Conservation (phyloP, 441 rosid genomes). For the Euphorbia schlechtendalii region DNA sequence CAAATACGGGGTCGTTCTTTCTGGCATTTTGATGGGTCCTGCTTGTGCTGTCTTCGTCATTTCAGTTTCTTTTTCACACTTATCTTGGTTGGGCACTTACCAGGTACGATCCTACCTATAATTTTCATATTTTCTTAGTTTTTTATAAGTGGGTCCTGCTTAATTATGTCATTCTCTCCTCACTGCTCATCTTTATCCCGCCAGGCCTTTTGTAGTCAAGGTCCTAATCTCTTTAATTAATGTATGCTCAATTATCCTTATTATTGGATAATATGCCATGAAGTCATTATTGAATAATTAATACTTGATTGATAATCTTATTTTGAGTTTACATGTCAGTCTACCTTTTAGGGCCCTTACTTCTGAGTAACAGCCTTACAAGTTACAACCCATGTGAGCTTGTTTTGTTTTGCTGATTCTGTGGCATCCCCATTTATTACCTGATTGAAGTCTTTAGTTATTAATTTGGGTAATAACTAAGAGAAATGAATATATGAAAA, state of each 20-base stretch:
- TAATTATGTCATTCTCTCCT: conserved; percentile 9
- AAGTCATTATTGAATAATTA: conserved; percentile 7
- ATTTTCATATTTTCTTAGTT: conserved; percentile 16
- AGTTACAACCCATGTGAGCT: conserved; percentile 28
- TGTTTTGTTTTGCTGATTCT: conserved; percentile 18
- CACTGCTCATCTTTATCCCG: conserved; percentile 18
- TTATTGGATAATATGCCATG: conserved; percentile 14
- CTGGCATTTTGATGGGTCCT: conserved; percentile 33
- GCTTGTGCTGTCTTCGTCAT: conserved; percentile 39
- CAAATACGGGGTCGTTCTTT: conserved; percentile 28
- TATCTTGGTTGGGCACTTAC: conserved; percentile 21
- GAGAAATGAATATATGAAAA: background rate
- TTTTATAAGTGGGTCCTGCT: conserved; percentile 17
- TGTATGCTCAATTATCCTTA: conserved; percentile 22
- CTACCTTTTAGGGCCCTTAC: conserved; percentile 16
- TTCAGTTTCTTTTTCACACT: conserved; percentile 36
- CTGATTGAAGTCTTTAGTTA: conserved; percentile 2
- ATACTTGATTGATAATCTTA: conserved; percentile 15
- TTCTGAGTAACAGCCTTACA: conserved; percentile 19
- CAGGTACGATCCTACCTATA: conserved; percentile 31
- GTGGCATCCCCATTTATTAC: conserved; percentile 18
- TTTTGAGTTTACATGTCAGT: conserved; percentile 13
- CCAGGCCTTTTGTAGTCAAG: conserved; percentile 23
- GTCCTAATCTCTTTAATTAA: conserved; percentile 27
- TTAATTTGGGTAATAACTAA: background rate